Conservation (phyloP, 805 yeast species). For the Cyberlindnera galapagoensis region DNA sequence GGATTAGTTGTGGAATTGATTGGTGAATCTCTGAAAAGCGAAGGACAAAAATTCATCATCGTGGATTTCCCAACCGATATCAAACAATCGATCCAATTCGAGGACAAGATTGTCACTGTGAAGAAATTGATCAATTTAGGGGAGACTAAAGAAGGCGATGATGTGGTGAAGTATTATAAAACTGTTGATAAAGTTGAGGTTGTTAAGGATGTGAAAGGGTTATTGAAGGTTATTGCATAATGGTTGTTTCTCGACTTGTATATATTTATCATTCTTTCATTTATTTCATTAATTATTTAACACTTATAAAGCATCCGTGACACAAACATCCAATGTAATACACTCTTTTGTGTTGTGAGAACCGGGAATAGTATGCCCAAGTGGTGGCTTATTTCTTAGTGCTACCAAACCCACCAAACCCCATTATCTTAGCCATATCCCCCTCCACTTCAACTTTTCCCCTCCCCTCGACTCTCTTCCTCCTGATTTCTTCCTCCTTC, state of each 20-base stretch:
- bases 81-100: conserved; percentile 66
- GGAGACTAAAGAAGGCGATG: conserved; percentile 29
- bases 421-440: conserved; percentile 42
- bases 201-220: no score
- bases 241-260: no score
- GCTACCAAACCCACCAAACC: conserved; percentile 49
- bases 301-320: no score
- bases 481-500: conserved; percentile 31
- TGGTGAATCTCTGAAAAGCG: conserved; percentile 24
- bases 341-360: neutral
- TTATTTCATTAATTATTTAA: conserved; percentile 1
- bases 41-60: conserved; percentile 36
- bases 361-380: neutral
- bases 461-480: conserved; percentile 11
- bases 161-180: conserved; percentile 48
- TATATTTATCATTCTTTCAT: no score
- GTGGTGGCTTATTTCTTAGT: conserved; percentile 29
- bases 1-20: conserved; percentile 31
- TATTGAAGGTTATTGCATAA: neutral
- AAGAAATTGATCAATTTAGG: conserved; percentile 31
- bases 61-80: conserved; percentile 55
- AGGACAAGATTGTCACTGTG: conserved; percentile 55
- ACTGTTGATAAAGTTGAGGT: conserved; percentile 52
- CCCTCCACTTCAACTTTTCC: conserved; percentile 11
- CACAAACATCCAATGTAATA: no score